A percentile compares a stretch with the other conserved stretches of the same genome.
Evolutionary conservation across 2,329 filamentous ascomycete species (phyloP).

Genomic region (Cordyceps fumosorosea): DNA sequence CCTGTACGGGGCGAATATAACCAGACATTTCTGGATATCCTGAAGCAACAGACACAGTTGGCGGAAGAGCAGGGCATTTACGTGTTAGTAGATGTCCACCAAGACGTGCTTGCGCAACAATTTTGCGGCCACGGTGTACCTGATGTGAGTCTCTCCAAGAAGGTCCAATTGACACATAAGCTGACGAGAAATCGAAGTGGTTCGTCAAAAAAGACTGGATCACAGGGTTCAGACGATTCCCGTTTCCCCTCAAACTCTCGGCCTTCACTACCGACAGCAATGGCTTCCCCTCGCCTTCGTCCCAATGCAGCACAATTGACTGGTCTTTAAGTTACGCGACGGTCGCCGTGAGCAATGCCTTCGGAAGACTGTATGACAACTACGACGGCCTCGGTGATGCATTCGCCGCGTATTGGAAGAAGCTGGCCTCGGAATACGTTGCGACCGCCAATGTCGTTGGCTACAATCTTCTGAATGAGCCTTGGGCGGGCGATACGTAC

Average conservation of each 20-base stretch:
- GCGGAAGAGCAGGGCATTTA: slow-evolving; percentile 18
- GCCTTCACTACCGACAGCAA: slow-evolving; percentile 14
- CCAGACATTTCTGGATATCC: slow-evolving; percentile 16
- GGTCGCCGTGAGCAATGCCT: slow-evolving; percentile 15
- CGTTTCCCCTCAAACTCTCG: slow-evolving; percentile 14
- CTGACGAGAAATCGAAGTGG: slow-evolving; percentile 12
- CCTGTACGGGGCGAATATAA: slow-evolving; percentile 16
- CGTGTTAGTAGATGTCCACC: slow-evolving; percentile 17
- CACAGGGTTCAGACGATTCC: slow-evolving; percentile 11
- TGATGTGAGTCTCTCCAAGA: slow-evolving; percentile 13
- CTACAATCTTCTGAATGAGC: slow-evolving; percentile 18
- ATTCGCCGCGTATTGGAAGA: slow-evolving; percentile 17
- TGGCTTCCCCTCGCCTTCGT: slow-evolving; percentile 15
- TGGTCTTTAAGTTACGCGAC: slow-evolving; percentile 17
- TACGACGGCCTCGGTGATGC: slow-evolving; percentile 17
- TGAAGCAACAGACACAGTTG: slow-evolving; percentile 16
- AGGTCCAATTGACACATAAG: neutral
- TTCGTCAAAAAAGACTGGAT: slow-evolving; percentile 17
- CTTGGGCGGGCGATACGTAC: slow-evolving; percentile 17
- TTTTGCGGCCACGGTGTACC: slow-evolving; percentile 17
- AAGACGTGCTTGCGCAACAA: slow-evolving; percentile 16
- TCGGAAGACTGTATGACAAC: slow-evolving; percentile 17
- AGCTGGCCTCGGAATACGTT: slow-evolving; percentile 15
- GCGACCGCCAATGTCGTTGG: slow-evolving; percentile 15
- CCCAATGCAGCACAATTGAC: slow-evolving; percentile 14